phyloP scores from a whole-genome alignment of 176 grass and related monocot species.

The Musa acuminata region DNA sequence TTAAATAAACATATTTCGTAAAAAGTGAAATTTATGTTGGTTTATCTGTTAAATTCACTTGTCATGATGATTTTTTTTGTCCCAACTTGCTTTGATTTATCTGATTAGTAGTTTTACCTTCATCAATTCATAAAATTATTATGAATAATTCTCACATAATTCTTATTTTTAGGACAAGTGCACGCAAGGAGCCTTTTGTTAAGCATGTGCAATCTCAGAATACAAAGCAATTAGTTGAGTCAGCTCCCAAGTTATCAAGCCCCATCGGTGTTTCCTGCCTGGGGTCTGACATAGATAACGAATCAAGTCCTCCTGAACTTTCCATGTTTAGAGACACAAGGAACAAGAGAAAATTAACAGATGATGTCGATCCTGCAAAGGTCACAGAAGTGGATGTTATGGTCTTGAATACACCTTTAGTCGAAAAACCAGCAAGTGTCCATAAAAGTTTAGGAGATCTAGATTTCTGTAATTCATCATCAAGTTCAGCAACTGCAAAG shows the following conservation, averaged over 20 bases:
- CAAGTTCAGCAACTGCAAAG: conserved; percentile 21
- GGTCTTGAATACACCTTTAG: conserved; percentile 15
- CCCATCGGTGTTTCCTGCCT: background rate
- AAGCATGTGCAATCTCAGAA: conserved; percentile 13
- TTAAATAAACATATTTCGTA: background rate
- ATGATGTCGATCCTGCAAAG: background rate
- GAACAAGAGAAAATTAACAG: conserved; percentile 20
- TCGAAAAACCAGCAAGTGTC: conserved; percentile 7
- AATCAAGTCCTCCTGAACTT: conserved; percentile 23
- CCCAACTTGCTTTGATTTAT: background rate
- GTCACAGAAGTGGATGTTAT: conserved; percentile 13
- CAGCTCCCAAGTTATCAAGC: background rate
- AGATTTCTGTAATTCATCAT: conserved; percentile 10
- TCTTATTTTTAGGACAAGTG: conserved; percentile 6
- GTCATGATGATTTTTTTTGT: background rate
- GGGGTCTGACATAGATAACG: conserved; percentile 21
- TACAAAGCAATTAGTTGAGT: background rate
- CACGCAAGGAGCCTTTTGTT: conserved; percentile 8
- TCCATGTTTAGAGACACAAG: conserved; percentile 20
- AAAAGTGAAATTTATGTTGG: background rate
- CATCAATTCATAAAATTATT: background rate
- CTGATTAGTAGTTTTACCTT: background rate
- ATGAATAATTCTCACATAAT: background rate
- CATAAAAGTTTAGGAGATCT: conserved; percentile 9
- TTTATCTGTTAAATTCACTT: background rate